Evolutionary conservation across 176 grass and related monocot species (phyloP).

Genomic region (Poa pratensis): DNA sequence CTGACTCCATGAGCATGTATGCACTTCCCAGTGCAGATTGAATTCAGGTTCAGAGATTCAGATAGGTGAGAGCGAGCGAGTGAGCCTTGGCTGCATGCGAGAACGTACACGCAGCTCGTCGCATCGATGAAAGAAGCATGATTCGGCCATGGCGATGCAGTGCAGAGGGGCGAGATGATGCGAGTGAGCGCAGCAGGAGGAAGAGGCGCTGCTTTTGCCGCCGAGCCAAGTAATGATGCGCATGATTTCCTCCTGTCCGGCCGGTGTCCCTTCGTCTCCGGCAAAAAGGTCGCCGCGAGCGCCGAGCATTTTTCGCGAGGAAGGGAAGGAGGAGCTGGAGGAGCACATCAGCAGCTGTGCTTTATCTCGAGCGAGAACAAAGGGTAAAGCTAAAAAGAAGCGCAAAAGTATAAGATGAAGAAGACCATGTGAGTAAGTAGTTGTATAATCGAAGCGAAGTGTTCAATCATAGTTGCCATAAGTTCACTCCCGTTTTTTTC

Average conservation of each 20-base stretch:
- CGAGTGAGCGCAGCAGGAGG: not conserved
- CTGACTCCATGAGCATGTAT: slow-evolving; percentile 39
- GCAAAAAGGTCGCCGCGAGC: slow-evolving; percentile 49
- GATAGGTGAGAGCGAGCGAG: not conserved
- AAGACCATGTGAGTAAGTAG: not conserved
- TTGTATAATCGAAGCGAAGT: slow-evolving; percentile 39
- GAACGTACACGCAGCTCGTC: not conserved
- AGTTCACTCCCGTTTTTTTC: no score
- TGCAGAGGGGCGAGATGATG: slow-evolving; percentile 28
- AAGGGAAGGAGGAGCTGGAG: not conserved
- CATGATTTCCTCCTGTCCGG: slow-evolving; percentile 43
- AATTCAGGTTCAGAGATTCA: slow-evolving; percentile 31
- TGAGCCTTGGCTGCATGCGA: not conserved
- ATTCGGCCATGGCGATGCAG: no score
- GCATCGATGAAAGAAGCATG: slow-evolving; percentile 2
- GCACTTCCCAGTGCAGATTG: slow-evolving; percentile 25
- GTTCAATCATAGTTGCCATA: not conserved
- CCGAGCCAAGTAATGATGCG: slow-evolving; percentile 28
- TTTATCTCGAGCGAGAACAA: slow-evolving; percentile 36
- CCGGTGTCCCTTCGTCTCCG: slow-evolving; percentile 28
- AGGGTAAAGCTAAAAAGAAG: slow-evolving; percentile 38
- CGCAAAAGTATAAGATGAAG: not conserved
- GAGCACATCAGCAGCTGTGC: slow-evolving; percentile 14
- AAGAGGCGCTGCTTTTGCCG: slow-evolving; percentile 28
- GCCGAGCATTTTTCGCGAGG: slow-evolving; percentile 29